Percentiles rank a stretch among this genome's conserved stretches.
Evolutionary conservation across 2,329 filamentous ascomycete species (phyloP).

Genomic region (Cladophialophora exuberans): DNA sequence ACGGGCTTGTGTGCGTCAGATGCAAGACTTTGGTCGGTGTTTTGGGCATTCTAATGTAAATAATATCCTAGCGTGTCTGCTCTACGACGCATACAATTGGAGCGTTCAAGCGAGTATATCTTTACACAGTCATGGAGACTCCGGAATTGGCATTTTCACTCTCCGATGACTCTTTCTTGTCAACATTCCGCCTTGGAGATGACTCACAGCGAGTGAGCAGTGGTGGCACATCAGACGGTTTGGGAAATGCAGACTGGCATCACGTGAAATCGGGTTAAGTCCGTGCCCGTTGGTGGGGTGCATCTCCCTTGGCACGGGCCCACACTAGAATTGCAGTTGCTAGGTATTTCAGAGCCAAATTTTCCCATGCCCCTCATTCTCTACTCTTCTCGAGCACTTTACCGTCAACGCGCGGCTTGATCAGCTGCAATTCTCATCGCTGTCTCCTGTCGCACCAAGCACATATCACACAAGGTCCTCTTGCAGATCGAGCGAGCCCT

Average conservation of each 20-base stretch:
- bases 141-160: too few species aligned
- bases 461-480: slow-evolving; percentile 14
- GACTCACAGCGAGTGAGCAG: too few species aligned
- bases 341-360: slow-evolving; percentile 5
- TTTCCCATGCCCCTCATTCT: slow-evolving; percentile 12
- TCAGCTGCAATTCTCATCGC: slow-evolving; percentile 12
- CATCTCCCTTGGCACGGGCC: slow-evolving; percentile 9
- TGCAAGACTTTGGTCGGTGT: too few species aligned
- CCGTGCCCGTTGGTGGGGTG: slow-evolving; percentile 7
- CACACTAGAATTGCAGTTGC: slow-evolving; percentile 8
- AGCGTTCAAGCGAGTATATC: slow-evolving; percentile 21
- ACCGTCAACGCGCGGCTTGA: slow-evolving; percentile 9
- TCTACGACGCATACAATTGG: slow-evolving; percentile 7
- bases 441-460: slow-evolving; percentile 12
- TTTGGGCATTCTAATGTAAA: too few species aligned
- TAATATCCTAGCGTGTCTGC: too few species aligned
- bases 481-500: slow-evolving; percentile 26
- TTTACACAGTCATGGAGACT: background rate
- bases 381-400: slow-evolving; percentile 1
- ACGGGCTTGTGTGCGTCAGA: background rate
- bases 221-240: too few species aligned
- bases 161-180: background rate
- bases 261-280: too few species aligned
- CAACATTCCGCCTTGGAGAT: too few species aligned
- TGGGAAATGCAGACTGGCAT: too few species aligned